Evolutionary conservation across 2,329 filamentous ascomycete species (phyloP).

Genomic region (Aspergillus sp.): DNA sequence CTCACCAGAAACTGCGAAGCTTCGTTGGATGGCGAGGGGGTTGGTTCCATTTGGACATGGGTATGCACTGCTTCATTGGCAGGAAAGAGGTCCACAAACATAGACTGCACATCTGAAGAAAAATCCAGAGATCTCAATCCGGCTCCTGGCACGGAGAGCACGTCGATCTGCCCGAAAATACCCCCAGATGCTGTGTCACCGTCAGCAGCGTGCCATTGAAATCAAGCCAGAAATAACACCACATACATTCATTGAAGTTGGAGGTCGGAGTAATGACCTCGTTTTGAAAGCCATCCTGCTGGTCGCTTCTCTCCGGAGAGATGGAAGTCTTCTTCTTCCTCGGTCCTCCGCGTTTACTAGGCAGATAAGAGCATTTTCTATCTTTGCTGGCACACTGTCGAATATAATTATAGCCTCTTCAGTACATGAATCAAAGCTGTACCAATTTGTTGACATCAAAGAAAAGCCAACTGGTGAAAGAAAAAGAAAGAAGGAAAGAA

Average conservation of each 20-base stretch:
- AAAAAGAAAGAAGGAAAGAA: neutral
- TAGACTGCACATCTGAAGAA: conserved; percentile 28
- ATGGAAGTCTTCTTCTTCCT: conserved; percentile 30
- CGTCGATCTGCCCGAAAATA: conserved; percentile 38
- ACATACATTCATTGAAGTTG: conserved; percentile 30
- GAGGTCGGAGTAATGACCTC: conserved; percentile 15
- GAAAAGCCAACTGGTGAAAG: neutral
- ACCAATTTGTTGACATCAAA: neutral
- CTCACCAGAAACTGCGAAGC: conserved; percentile 28
- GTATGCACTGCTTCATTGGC: conserved; percentile 17
- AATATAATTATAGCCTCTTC: conserved; percentile 6
- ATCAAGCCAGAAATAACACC: neutral
- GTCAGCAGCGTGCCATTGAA: conserved; percentile 19
- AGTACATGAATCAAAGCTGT: neutral
- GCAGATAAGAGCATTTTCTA: conserved; percentile 37
- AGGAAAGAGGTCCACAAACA: conserved; percentile 34
- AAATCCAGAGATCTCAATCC: conserved; percentile 38
- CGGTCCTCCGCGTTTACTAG: conserved; percentile 41
- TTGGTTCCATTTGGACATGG: conserved; percentile 22
- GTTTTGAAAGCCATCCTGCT: conserved; percentile 16
- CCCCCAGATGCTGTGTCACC: conserved; percentile 17
- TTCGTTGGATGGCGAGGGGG: conserved; percentile 21
- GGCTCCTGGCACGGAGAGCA: conserved; percentile 35
- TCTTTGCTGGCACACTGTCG: conserved; percentile 35
- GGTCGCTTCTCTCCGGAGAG: conserved; percentile 15